Percentiles rank a stretch among this genome's conserved stretches.
Evolutionary conservation across 73 alveolate species (phyloP).

Genomic region (Strombidium stylifer): DNA sequence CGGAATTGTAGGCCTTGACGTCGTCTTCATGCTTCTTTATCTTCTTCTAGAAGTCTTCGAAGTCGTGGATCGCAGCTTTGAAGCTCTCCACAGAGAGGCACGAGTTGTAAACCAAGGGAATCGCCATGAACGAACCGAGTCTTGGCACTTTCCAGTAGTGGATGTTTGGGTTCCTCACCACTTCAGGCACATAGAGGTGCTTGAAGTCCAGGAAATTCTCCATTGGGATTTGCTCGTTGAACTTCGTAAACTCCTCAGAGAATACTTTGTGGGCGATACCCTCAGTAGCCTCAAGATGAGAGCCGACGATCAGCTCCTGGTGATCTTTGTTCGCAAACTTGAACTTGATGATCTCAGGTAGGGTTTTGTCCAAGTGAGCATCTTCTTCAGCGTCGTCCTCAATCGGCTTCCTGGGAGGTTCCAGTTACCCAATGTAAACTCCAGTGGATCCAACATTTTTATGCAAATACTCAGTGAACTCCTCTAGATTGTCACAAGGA

Average conservation of each 20-base stretch:
- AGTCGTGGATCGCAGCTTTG: conserved; percentile 74
- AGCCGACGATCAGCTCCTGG: conserved; percentile 62
- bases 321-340: conserved; percentile 79
- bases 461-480: conserved; percentile 56
- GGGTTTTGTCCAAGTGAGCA: conserved; percentile 83
- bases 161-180: conserved; percentile 82
- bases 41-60: not conserved
- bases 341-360: conserved; percentile 70
- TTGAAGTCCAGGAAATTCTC: not conserved
- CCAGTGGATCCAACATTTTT: conserved; percentile 83
- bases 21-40: conserved; percentile 76
- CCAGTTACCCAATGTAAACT: conserved; percentile 81
- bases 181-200: conserved; percentile 65
- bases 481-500: conserved; percentile 54
- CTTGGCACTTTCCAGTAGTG: conserved; percentile 84
- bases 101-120: conserved; percentile 68
- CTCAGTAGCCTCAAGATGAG: conserved; percentile 51
- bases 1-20: conserved; percentile 38
- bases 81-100: conserved; percentile 72
- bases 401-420: conserved; percentile 62
- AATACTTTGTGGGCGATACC: conserved; percentile 51
- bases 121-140: conserved; percentile 81
- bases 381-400: conserved; percentile 79
- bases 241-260: conserved; percentile 10
- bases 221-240: not conserved